Conservation (phyloP, 192 early-diverging fungal species). For the Coemansia sp. region DNA sequence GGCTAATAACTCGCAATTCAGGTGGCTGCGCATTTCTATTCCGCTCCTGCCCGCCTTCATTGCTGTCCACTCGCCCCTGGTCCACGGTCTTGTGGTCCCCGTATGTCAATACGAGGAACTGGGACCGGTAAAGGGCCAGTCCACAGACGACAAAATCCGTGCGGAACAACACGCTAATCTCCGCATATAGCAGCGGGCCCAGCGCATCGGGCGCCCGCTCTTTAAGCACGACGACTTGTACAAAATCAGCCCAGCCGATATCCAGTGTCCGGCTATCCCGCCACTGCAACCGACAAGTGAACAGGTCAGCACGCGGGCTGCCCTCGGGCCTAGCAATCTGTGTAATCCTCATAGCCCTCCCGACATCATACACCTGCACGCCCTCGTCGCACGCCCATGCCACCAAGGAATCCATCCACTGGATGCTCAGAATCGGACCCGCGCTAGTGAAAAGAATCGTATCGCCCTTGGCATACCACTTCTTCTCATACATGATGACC, state of each 20-base stretch:
- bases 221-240: conserved; percentile 80
- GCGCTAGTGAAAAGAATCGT: conserved; percentile 82
- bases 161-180: conserved; percentile 58
- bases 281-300: conserved; percentile 85
- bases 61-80: neutral
- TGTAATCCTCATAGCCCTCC: conserved; percentile 69
- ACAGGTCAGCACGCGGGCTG: conserved; percentile 81
- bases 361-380: conserved; percentile 80
- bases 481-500: conserved; percentile 75
- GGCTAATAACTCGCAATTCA: conserved; percentile 86
- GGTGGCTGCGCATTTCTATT: conserved; percentile 64
- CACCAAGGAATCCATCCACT: conserved; percentile 81
- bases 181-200: conserved; percentile 42
- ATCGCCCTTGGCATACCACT: conserved; percentile 83
- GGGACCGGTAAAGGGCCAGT: conserved; percentile 64
- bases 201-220: conserved; percentile 27
- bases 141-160: conserved; percentile 73
- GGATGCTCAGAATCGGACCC: conserved; percentile 82
- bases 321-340: conserved; percentile 76
- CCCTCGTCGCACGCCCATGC: conserved; percentile 96
- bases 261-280: conserved; percentile 70
- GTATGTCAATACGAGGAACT: conserved; percentile 49
- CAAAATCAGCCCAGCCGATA: conserved; percentile 93
- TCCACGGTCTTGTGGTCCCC: conserved; percentile 31
- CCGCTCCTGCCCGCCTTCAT: conserved; percentile 15